Percentiles rank a stretch among this genome's conserved stretches.
These are phyloP conservation scores for Dactylellina sp. DNA, from an alignment of 2,329 filamentous ascomycete species.

Conservation along the genomic window DNA sequence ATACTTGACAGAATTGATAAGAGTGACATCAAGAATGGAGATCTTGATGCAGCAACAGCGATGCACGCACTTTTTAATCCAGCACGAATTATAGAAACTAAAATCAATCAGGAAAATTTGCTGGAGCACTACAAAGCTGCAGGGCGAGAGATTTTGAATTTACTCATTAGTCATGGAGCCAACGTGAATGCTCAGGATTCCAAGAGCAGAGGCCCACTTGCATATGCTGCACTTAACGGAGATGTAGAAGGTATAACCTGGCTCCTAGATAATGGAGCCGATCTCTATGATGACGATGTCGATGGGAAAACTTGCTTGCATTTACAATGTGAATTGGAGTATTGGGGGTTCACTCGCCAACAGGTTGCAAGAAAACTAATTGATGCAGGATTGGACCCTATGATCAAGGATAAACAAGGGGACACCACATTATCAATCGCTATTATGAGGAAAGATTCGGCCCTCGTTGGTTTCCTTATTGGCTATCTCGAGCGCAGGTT, in stretches of 20 bases:
- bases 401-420: background rate
- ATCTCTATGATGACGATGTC: background rate
- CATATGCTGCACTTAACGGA: background rate
- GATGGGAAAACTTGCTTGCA: conserved; percentile 6
- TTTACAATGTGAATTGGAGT: background rate
- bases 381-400: conserved; percentile 7
- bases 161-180: background rate
- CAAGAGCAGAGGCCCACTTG: background rate
- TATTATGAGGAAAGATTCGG: background rate
- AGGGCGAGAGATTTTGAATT: conserved; percentile 1
- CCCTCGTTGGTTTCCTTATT: background rate
- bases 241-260: conserved; percentile 1
- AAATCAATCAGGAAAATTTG: background rate
- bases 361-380: background rate
- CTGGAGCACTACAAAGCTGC: background rate
- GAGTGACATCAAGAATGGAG: background rate
- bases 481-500: background rate
- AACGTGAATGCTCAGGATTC: conserved; percentile 1
- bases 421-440: conserved; percentile 6
- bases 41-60: background rate
- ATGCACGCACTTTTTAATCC: conserved; percentile 10
- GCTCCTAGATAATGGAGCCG: conserved; percentile 4
- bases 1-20: background rate
- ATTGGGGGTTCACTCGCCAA: background rate
- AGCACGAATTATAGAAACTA: background rate